Evolutionary conservation across 2,329 filamentous ascomycete genomes (phyloP), one percentile per base, ranked within the genome.

Genomic region (Neospermospora avenae): DNA sequence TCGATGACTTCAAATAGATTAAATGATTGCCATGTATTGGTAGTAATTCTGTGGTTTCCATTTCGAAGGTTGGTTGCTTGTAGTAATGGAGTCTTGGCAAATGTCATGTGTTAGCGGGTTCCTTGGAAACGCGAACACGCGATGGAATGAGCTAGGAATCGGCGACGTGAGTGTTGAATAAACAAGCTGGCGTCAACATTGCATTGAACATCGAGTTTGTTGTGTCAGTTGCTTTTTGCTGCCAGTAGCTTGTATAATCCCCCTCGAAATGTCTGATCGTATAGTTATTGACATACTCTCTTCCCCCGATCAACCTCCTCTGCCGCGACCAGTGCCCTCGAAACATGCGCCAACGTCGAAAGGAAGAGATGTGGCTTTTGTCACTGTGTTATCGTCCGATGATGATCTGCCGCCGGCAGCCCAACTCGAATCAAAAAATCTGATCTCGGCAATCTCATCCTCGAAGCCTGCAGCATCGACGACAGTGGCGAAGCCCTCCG

Each of bases 261-360:
- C 48, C 34, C 11, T 20, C 7, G 6, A 58, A 13, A 58, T 58
- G 56, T 18, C 48, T n/a, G 18, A 22, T 48, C 24, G 13, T 28
- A 31, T 56, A 4, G 14, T 59, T 18, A 59, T 59, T 31, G 34
- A 59, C 20, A 22, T 59, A 4, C n/a, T 55, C 14, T 59, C 57
- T 14, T 55, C 57, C 8, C 48, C 49, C 22, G 49, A 51, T 6
- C 28, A 34, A n/a, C 4, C 34, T 14, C 39, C 20, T 18, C 51
- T 20, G 22, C 34, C 57, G 34, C 42, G 35, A 14, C 22, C 41
- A 8, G 22, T 22, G 5, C 10, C n/a, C 3, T 44, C 31, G 31
- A 24, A 8, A 48, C 25, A 22, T 55, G 39, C 51, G 18, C 57
- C 57, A 39, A 13, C 42, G 5, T 28, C 42, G 4, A 53, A 58